Evolutionary conservation across 2,329 filamentous ascomycete genomes (phyloP), one percentile per base, ranked within the genome.

Genomic region (Dryadomyces quercus-mongolicae): DNA sequence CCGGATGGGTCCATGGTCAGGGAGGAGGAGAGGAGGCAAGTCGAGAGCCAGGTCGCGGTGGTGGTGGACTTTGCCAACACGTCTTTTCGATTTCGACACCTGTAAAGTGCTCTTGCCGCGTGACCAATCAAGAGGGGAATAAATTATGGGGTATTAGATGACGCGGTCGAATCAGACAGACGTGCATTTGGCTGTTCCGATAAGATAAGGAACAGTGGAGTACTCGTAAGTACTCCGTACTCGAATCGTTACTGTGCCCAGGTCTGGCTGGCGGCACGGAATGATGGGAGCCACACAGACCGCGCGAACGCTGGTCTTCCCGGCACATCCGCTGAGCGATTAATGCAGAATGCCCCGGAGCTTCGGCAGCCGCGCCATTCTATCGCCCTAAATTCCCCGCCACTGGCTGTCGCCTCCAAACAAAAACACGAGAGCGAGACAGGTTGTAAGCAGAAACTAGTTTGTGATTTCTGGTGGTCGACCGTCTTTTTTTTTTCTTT

Each of bases 1-100:
- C 63, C 62, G 15, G 49, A 3, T 54, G 62, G 60, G 44, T 65
- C 65, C 66, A 69, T 69, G 25, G 51, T 61, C 22, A 16, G 20
- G 4, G 56, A 2, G 31, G 3, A 4, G 25, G 25, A 31, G 49
- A 36, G 22, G 31, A 22, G 12, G 12, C 43, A 25, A 20, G 44
- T 10, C 44, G 44, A 46, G 46, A 48, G 25, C 46, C n/a, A 48
- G 46, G 22, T 48, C 46, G 46, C 46, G 22, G 25, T 48, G 46
- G 46, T 31, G 25, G 25, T 31, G 25, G 25, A 31, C 25, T 31
- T 31, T 31, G n/a, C n/a, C 25, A 8, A 31, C 25, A 31, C 25
- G 25, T 31, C 25, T 31, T 31, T 4, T 31, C 25, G 25, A 31
- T 31, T 31, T 31, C 25, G 25, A 31, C 25, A 31, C 25, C 25